Conservation (phyloP, 2,329 filamentous ascomycete species). For the Trichoderma afroharzianum region DNA sequence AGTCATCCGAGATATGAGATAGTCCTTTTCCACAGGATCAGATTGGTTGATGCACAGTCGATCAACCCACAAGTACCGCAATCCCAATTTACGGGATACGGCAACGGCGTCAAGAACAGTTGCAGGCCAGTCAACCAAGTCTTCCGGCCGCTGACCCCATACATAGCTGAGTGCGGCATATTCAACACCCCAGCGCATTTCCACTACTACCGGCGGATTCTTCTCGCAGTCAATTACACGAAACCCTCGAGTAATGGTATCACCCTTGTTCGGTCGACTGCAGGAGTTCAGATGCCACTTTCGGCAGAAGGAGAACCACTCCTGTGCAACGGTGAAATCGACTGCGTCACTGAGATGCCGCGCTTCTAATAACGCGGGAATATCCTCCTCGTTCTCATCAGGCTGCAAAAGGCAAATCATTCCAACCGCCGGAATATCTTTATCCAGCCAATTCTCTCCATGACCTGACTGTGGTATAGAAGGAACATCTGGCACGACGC, state of each 20-base stretch:
- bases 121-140: constrained; percentile 23
- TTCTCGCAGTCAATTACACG: constrained; percentile 6
- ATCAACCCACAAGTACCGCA: constrained; percentile 46
- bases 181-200: not conserved
- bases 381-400: not conserved
- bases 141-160: constrained; percentile 28
- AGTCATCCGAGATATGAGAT: constrained; percentile 13
- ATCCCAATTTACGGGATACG: constrained; percentile 40
- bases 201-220: not conserved
- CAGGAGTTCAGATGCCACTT: not conserved
- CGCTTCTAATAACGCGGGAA: not conserved
- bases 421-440: constrained; percentile 12
- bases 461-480: not conserved
- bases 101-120: constrained; percentile 43
- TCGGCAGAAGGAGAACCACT: constrained; percentile 8
- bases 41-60: constrained; percentile 44
- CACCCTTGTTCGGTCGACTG: not conserved
- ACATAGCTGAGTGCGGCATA: constrained; percentile 46
- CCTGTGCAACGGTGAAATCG: not conserved
- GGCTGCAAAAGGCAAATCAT: constrained; percentile 4
- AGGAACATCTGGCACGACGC: constrained; percentile 8
- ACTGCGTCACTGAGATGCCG: not conserved
- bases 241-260: not conserved
- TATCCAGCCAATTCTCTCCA: constrained; percentile 9
- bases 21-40: constrained; percentile 31